phyloP scores from a whole-genome alignment of 495 filamentous ascomycete genomes.

The Tricharina praecox region DNA sequence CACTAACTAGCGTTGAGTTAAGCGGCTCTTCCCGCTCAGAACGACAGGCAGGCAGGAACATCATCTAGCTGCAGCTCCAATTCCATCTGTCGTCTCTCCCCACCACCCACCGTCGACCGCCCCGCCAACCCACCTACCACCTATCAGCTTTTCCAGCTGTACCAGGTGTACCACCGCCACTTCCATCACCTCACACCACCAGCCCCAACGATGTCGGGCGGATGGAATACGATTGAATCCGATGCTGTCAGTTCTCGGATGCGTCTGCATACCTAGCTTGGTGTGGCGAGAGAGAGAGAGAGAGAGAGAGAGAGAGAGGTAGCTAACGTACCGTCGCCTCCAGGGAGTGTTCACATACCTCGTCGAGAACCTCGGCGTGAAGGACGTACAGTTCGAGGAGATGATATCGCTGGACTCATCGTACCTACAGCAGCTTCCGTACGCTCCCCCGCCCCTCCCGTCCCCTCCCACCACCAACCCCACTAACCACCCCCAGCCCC shows the following conservation, averaged over 20 bases:
- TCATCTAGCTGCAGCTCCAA: too few relatives aligned
- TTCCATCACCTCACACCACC: background rate
- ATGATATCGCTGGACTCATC: slow-evolving; percentile 76
- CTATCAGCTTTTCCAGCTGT: too few relatives aligned
- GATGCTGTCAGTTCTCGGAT: slow-evolving; percentile 55
- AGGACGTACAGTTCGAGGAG: slow-evolving; percentile 93
- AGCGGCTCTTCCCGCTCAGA: too few relatives aligned
- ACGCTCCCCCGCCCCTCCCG: background rate
- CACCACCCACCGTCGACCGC: background rate
- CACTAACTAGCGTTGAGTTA: too few relatives aligned
- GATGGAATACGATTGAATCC: slow-evolving; percentile 74
- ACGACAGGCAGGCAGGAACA: too few relatives aligned
- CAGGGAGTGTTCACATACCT: slow-evolving; percentile 96
- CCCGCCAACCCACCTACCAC: background rate
- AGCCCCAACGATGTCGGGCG: slow-evolving; percentile 15
- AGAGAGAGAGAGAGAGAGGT: too few relatives aligned
- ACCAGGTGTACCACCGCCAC: background rate
- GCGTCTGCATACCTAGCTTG: too few relatives aligned
- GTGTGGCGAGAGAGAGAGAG: too few relatives aligned
- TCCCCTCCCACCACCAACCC: background rate
- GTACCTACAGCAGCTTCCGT: slow-evolving; percentile 47
- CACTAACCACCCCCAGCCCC: slow-evolving; percentile 38
- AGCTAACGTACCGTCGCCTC: slow-evolving; percentile 11
- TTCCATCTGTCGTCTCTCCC: background rate
- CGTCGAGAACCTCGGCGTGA: slow-evolving; percentile 75